Evolutionary conservation across 352 stramenopile species (phyloP), one percentile per base, ranked within the genome.

Genomic region (Phytopythium oedochilum): DNA sequence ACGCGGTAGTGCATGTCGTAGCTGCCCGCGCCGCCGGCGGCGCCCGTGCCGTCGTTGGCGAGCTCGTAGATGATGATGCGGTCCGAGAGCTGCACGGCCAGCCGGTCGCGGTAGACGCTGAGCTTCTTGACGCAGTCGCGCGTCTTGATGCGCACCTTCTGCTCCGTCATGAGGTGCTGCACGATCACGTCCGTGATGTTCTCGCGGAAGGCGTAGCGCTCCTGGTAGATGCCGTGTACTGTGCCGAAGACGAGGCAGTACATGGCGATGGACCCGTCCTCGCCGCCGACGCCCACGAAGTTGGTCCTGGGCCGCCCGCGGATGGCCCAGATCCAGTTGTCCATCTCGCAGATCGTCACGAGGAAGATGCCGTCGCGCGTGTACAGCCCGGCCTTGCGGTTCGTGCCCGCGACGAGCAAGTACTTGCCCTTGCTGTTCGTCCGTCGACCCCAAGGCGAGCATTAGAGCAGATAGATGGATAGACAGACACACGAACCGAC

Each of bases 101-200:
- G 73, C 4, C 91, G 81, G 53, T 98, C 86, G 47, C 79, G 86
- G 61, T 97, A 98, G 5, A 98, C 73, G 15, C 89, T 94, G 35
- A 98, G 84, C 63, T 97, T 96, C 66, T 96, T 94, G 60, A 98
- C 91, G 57, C 92, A 96, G 64, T 98, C 94, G n/a, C 88, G 77
- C 5, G 83, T 97, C 67, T 97, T 97, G 66, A 98, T 98, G 45
- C 86, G 80, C 50, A 97, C 92, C 61, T 98, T 97, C 60, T 98
- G 88, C 63, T 98, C 92, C 18, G 89, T 97, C 68, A 97, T 86
- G 31, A 98, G 71, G 64, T 98, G 92, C 75, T 98, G 91, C 18
- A 98, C 89, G 60, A 98, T 95, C 48, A 98, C 92, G 61, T 98
- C 93, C 14, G 92, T 98, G 53, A 98, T 88, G 57, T 96, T 88